Percentiles rank a stretch among this genome's conserved stretches.
Evolutionary conservation across 1,139 yeast species (phyloP).

Genomic region (Taiozyma sp.): DNA sequence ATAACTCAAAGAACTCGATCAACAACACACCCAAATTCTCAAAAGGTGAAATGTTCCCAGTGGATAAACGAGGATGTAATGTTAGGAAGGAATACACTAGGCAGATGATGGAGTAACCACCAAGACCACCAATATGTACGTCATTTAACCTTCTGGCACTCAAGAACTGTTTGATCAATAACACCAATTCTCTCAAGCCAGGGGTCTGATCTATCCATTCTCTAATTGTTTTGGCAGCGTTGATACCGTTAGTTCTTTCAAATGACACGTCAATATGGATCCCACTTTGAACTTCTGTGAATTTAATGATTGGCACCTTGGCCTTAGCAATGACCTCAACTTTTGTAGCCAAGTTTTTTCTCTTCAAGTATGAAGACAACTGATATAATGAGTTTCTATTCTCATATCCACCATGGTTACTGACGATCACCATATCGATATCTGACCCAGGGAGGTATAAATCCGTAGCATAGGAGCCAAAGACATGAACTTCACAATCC

Average conservation of each 20-base stretch:
- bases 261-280: conserved; percentile 90
- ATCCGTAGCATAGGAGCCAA: conserved; percentile 96
- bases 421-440: conserved; percentile 87
- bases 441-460: conserved; percentile 94
- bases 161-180: conserved; percentile 83
- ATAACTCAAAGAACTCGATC: conserved; percentile 92
- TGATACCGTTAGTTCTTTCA: conserved; percentile 81
- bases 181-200: conserved; percentile 79
- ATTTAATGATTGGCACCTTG: conserved; percentile 93
- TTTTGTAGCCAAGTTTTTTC: conserved; percentile 57
- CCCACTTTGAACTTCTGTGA: conserved; percentile 67
- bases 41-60: conserved; percentile 60
- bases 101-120: conserved; percentile 92
- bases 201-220: conserved; percentile 73
- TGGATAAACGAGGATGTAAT: conserved; percentile 74
- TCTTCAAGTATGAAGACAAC: conserved; percentile 66
- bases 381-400: conserved; percentile 67
- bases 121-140: conserved; percentile 95
- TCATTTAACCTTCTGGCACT: conserved; percentile 77
- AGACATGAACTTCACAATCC: conserved; percentile 77
- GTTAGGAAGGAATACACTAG: conserved; percentile 77
- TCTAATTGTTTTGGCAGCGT: conserved; percentile 77
- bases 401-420: conserved; percentile 62
- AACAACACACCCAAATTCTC: conserved; percentile 84
- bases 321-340: conserved; percentile 91